Evolutionary conservation across 441 rosid species (phyloP), one percentile per base, ranked within the genome.

Genomic region (Brassica balearica): DNA sequence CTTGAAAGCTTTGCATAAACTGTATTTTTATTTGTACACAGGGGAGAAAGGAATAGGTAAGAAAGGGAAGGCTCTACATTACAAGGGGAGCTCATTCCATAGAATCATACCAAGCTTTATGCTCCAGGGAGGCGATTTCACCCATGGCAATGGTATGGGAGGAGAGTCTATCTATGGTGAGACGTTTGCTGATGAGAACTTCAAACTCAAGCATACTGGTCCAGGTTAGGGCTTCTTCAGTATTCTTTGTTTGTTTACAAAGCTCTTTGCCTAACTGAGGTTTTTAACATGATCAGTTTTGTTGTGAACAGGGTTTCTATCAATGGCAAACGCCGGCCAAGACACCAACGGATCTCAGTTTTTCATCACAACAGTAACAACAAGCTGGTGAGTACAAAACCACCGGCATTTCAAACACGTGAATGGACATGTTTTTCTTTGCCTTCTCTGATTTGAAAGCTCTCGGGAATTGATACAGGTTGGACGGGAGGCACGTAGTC

Each of bases 91-190:
- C 72, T 9, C 79, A 9, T 93, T 95, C 79, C 99, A 93, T 72
- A 87, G 98, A 82, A 88, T 95, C 82, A 93, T 95, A 76, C 98
- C 99, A 25, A 88, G 87, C 89, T 93, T 95, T 78, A 95, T 95
- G 99, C 76, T 91, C 51, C 99, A 95, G 73, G 98, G 96, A 43
- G 99, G 99, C 58, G 99, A 95, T 65, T 93, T 95, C 22, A 95
- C 97, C 1, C 86, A 68, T 58, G 97, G 98, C 5, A 93, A 91
- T 71, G 99, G 99, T 63, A 84, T 91, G 80, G 99, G 98, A 55
- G 99, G 99, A 29, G 99, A 95, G 77, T 93, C 99, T 0, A 91
- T 95, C 65, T 95, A 91, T 29, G 99, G 98, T 34, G 96, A 90
- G 84, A 92, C 84, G 78, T 93, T 93, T 80, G 83, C 91, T 43